Base-by-base conservation (phyloP, 2,329 filamentous ascomycete species). In the Tympanopsis confertula region DNA sequence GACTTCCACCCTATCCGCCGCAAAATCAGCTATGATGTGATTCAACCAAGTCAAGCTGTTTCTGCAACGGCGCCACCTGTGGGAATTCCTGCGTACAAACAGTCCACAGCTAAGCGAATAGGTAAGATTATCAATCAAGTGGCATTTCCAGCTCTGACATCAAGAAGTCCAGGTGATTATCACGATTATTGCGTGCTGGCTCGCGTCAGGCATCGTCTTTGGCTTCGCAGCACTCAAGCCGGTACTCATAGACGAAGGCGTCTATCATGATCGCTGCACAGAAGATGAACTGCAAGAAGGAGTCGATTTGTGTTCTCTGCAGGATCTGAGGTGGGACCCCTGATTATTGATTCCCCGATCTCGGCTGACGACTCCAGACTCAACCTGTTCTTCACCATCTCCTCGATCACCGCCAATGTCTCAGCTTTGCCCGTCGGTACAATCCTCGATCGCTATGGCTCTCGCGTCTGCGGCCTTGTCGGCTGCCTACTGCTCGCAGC, bases 331-430 rank as follows among this genome's bases (percentile, higher is more conserved):
- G 62, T 66, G 51, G n/a, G 48, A 46, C 19, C 29, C 18, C n/a
- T n/a, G n/a, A n/a, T n/a, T n/a, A n/a, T n/a, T n/a, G n/a, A n/a
- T n/a, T n/a, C n/a, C n/a, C n/a, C n/a, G n/a, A n/a, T n/a, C n/a
- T n/a, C n/a, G n/a, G n/a, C n/a, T n/a, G n/a, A 59, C 38, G 53
- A 57, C 38, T 50, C 59, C 38, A 69, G 68, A 7, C 62, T 84
- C 40, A 84, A 84, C 52, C 59, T 85, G 35, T 82, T 83, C 70
- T 84, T 84, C 61, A 78, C 78, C 17, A 63, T 78, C 35, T 78
- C 78, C 4, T 78, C 78, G 4, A 77, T 82, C 32, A 74, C 69
- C 10, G 78, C 78, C 4, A 84, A 84, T 49, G 70, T 82, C 13
- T 73, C 69, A 35, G 78, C 79, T 7, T 62, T 85, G 12, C 71